phyloP scores from a whole-genome alignment of 2,329 filamentous ascomycete species.

The Paraphoma sp. region DNA sequence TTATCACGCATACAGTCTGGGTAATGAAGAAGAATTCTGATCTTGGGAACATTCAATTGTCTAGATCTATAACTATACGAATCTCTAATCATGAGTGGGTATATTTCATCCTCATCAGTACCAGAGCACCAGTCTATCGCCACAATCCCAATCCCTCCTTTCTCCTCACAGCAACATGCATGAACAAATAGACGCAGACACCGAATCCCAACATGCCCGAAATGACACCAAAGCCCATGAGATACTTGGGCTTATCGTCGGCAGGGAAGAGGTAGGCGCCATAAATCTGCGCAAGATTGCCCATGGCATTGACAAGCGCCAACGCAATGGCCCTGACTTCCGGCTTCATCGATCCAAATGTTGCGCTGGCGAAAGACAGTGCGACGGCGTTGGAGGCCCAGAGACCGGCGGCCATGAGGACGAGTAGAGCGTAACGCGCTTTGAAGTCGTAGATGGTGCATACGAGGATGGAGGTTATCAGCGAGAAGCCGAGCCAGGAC shows the following conservation, averaged over 20 bases:
- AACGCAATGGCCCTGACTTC: constrained; percentile 61
- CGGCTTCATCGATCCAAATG: constrained; percentile 57
- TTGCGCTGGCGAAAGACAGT: constrained; percentile 60
- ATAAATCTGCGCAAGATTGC: constrained; percentile 64
- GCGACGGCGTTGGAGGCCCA: constrained; percentile 62
- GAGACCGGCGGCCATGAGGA: constrained; percentile 63
- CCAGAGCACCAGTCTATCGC: not conserved
- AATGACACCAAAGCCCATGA: constrained; percentile 44
- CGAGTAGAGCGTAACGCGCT: constrained; percentile 61
- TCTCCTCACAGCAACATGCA: constrained; percentile 36
- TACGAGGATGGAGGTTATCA: constrained; percentile 49
- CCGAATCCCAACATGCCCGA: constrained; percentile 43
- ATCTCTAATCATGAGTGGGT: too few relatives aligned
- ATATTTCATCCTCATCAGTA: too few relatives aligned
- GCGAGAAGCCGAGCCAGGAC: constrained; percentile 54
- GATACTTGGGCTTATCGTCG: constrained; percentile 55
- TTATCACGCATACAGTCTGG: too few relatives aligned
- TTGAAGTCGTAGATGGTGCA: constrained; percentile 58
- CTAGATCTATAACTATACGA: too few relatives aligned
- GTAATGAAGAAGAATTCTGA: too few relatives aligned
- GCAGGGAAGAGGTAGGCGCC: constrained; percentile 61
- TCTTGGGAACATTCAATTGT: too few relatives aligned
- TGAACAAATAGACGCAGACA: constrained; percentile 32
- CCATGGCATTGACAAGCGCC: constrained; percentile 61
- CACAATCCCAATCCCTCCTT: constrained; percentile 25